phyloP scores from a whole-genome alignment of 116 monocot genomes.

The Trichopus zeylanicus region DNA sequence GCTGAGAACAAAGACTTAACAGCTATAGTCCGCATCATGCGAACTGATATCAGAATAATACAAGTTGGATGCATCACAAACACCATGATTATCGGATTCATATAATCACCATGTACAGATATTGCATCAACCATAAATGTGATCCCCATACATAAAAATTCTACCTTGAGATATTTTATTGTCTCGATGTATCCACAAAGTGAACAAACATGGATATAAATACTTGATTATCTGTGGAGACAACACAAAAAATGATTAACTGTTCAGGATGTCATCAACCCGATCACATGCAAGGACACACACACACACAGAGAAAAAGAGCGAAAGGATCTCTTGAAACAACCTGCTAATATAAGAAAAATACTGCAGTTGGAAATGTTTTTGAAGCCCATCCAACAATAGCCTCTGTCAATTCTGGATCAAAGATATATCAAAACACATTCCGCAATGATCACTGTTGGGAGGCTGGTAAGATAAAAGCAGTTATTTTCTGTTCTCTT shows the following conservation, averaged over 20 bases:
- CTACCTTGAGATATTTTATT: conserved; percentile 86
- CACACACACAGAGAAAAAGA: too few species aligned
- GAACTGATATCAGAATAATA: too few species aligned
- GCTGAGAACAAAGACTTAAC: too few species aligned
- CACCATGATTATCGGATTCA: too few species aligned
- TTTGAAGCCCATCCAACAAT: conserved; percentile 74
- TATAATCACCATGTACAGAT: background rate
- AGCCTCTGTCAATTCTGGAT: conserved; percentile 59
- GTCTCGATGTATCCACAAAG: conserved; percentile 77
- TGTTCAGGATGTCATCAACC: background rate
- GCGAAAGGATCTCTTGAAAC: background rate
- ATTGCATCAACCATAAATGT: background rate
- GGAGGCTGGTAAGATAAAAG: conserved; percentile 55
- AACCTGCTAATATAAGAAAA: conserved; percentile 94
- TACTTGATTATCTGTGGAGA: background rate
- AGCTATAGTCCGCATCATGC: too few species aligned
- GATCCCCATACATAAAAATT: background rate
- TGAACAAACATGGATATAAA: conserved; percentile 3
- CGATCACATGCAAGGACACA: too few species aligned
- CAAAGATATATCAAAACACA: conserved; percentile 95
- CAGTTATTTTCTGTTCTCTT: background rate
- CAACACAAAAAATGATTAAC: too few species aligned
- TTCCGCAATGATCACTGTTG: conserved; percentile 96
- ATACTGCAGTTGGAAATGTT: conserved; percentile 67
- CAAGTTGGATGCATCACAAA: too few species aligned